Base-by-base conservation (phyloP, 140 eudicot genomes). In the Anethum foeniculum region DNA sequence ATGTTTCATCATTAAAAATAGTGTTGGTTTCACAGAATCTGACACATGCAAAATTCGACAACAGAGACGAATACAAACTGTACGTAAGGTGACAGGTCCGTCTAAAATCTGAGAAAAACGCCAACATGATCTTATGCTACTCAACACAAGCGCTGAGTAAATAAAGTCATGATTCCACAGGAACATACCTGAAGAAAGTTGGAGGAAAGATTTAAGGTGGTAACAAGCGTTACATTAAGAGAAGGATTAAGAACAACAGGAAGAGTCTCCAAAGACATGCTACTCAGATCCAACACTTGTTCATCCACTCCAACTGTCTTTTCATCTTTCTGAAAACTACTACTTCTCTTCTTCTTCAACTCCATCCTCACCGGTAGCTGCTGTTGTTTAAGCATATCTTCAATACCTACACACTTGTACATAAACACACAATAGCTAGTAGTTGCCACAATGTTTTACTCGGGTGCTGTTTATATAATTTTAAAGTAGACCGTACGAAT, bases 181-280 rank as follows among this genome's bases (percentile, higher is more conserved):
- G 3, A 8, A 34, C 77, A 73, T 76, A 92, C 97, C 97, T 90
- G 88, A 49, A 92, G 96, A 86, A 88, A 90, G 86, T 92, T 92
- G 77, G 85, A 88, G 81, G 97, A 90, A 76, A 92, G 86, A 80
- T 92, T 86, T 77, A 92, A 85, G 54, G 85, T 84, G 86, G 82
- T 85, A 80, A 92, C 88, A 19, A 82, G 72, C 21, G 78, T 82
- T 47, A 90, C 21, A 81, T 92, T 92, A n/a, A 88, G 74, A 48
- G 89, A 82, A 62, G 92, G 83, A 67, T 76, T 88, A 4, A 71
- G 16, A 7, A 16, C n/a, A 39, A 34, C 15, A 6, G 96, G 97
- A 27, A 92, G 88, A 58, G 77, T 68, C 27, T 92, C 89, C 75
- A 92, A 82, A 54, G 88, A 85, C 93, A 88, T 81, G n/a, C 90